phyloP scores from a whole-genome alignment of 164 flowering plant species.

The Brasenia schreberi region DNA sequence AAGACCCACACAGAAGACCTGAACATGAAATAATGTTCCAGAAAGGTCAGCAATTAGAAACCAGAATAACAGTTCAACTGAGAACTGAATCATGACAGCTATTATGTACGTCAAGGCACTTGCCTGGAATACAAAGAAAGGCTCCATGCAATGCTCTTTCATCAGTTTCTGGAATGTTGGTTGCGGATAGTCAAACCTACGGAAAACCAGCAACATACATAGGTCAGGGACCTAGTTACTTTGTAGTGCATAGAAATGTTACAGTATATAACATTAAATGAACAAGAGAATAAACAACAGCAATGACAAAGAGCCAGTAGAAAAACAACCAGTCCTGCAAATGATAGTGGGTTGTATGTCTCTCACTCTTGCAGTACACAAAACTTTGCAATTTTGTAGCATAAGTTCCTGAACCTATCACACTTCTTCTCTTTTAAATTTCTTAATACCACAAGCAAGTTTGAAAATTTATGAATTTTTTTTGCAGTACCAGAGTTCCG shows the following conservation, averaged over 20 bases:
- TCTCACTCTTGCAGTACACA: not conserved
- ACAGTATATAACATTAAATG: not conserved
- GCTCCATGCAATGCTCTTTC: constrained; percentile 98
- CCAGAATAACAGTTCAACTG: too few relatives aligned
- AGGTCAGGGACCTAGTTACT: not conserved
- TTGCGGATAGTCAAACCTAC: constrained; percentile 94
- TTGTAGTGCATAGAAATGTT: too few relatives aligned
- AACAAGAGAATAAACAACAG: not conserved
- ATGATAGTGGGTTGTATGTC: not conserved
- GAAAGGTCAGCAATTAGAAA: not conserved
- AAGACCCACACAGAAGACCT: constrained; percentile 98
- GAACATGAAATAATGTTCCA: not conserved
- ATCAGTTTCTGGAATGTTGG: constrained; percentile 93
- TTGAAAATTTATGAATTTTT: too few relatives aligned
- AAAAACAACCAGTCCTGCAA: not conserved
- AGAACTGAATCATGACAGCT: too few relatives aligned
- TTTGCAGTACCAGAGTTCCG: too few relatives aligned
- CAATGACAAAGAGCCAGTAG: not conserved
- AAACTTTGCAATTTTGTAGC: not conserved
- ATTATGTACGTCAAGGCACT: not conserved
- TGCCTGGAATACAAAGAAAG: constrained; percentile 98
- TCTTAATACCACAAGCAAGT: constrained; percentile 1
- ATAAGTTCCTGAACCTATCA: too few relatives aligned
- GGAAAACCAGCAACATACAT: not conserved
- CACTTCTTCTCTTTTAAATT: too few relatives aligned